Base-by-base conservation (phyloP, 2,329 filamentous ascomycete species). In the Aspergillus calidoustus region DNA sequence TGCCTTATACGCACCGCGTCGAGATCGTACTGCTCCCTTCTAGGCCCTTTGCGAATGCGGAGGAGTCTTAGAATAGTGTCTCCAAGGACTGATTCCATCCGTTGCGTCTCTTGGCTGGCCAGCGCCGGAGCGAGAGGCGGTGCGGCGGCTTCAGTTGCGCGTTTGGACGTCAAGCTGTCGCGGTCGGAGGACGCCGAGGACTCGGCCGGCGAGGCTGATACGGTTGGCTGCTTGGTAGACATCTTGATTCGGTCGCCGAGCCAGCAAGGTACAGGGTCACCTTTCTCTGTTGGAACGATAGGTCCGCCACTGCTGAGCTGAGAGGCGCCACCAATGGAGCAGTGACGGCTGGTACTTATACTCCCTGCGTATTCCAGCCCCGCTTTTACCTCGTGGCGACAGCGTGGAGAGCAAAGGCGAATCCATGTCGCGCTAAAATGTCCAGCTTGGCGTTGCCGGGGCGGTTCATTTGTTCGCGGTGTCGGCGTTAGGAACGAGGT, bases 1-100 rank as follows among this genome's bases (percentile, higher is more conserved):
- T 41, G 11, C 11, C 3, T 41, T 1, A 41, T 41, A 41, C 34
- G 34, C 34, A 74, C 70, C 31, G 65, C 71, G 38, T 74, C 61
- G 5, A 69, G 62, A 22, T 74, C 55, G 34, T 69, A 70, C 50
- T 19, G 15, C 31, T 22, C 17, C 50, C 28, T 53, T 30, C 22
- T 38, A 41, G 34, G 34, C 3, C 31, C 50, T 5, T 23, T 53
- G 30, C 50, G 50, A 4, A 53, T 53, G 2, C 50, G 50, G 3
- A 53, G 22, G 5, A 53, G 41, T 4, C 50, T 30, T 19, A 53
- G 31, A 15, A 53, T 23, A 1, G 31, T 19, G 23, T 53, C 50
- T 8, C 50, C 50, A 2, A 53, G 30, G 4, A 53, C 19, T 6
- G 30, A 38, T 22, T 53, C 50, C 19, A 23, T 31, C 30, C 22